These are phyloP conservation scores for Meredithiella fracta DNA, from an alignment of 2,329 filamentous ascomycete species.

Conservation along the genomic window DNA sequence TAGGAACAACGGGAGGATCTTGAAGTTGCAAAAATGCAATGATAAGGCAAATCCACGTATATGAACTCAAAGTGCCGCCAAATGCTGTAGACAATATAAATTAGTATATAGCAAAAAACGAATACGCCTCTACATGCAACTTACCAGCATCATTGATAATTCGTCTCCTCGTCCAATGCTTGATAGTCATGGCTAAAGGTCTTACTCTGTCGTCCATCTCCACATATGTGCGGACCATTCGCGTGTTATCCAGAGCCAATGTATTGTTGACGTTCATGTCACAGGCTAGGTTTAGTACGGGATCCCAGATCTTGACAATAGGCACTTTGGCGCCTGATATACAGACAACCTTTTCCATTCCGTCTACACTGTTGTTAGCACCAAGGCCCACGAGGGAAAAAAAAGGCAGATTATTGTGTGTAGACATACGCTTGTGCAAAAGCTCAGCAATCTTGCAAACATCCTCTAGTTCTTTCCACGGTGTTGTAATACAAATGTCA, in stretches of 20 bases:
- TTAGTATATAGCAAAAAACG: neutral
- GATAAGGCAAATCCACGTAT: constrained; percentile 98
- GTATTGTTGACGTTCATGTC: constrained; percentile 99
- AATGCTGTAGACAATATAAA: constrained; percentile 43
- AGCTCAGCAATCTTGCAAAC: constrained; percentile 84
- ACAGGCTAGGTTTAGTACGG: constrained; percentile 71
- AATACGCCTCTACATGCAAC: constrained; percentile 20
- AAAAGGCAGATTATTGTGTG: neutral
- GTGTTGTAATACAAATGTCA: constrained; percentile 92
- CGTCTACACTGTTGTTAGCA: constrained; percentile 41
- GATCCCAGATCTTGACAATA: constrained; percentile 98
- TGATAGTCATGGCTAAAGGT: constrained; percentile 88
- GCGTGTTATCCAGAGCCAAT: constrained; percentile 82
- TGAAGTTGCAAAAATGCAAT: constrained; percentile 88
- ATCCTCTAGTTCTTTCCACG: constrained; percentile 71
- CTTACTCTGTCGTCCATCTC: constrained; percentile 81
- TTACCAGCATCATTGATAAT: constrained; percentile 92
- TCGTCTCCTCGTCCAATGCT: constrained; percentile 87
- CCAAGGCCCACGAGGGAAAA: neutral
- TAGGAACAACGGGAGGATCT: constrained; percentile 66
- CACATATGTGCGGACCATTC: constrained; percentile 96
- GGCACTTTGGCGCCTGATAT: constrained; percentile 91
- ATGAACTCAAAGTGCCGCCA: constrained; percentile 88
- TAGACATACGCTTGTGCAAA: constrained; percentile 62
- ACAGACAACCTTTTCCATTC: constrained; percentile 93